Percentiles rank a stretch among this genome's conserved stretches.
phyloP scores from a whole-genome alignment of 148 eudicot species.

The Amaranthus hypochondriacus region DNA sequence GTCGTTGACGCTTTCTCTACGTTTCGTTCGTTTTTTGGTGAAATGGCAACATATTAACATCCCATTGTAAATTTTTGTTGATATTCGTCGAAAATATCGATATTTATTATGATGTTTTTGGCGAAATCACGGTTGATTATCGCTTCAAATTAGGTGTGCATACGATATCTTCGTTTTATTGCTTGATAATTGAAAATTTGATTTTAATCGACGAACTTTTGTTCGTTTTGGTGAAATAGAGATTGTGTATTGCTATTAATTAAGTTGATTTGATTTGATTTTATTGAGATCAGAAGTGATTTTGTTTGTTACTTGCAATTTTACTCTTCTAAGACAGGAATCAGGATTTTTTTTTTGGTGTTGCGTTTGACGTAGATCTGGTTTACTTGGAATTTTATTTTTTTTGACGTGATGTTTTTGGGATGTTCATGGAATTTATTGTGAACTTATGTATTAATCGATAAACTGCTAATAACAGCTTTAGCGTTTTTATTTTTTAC shows the following conservation, averaged over 20 bases:
- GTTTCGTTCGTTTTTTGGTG: background rate
- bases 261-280: background rate
- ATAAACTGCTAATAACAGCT: too few species aligned
- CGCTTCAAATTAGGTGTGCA: too few species aligned
- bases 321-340: background rate
- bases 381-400: background rate
- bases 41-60: background rate
- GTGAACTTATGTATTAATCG: too few species aligned
- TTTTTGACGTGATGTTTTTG: too few species aligned
- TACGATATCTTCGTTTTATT: too few species aligned
- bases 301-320: background rate
- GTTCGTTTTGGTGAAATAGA: too few species aligned
- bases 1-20: background rate
- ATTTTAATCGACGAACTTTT: background rate
- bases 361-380: conserved; percentile 10
- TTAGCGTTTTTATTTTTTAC: background rate
- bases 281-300: conserved; percentile 1
- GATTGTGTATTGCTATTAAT: too few species aligned
- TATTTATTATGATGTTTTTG: background rate
- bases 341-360: background rate
- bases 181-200: background rate
- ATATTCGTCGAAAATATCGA: background rate
- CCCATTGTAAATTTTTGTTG: background rate
- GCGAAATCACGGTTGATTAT: too few species aligned
- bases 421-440: too few species aligned